phyloP scores from a whole-genome alignment of 1,284 basidiomycete species.

The Lignosus rhinocerotis region DNA sequence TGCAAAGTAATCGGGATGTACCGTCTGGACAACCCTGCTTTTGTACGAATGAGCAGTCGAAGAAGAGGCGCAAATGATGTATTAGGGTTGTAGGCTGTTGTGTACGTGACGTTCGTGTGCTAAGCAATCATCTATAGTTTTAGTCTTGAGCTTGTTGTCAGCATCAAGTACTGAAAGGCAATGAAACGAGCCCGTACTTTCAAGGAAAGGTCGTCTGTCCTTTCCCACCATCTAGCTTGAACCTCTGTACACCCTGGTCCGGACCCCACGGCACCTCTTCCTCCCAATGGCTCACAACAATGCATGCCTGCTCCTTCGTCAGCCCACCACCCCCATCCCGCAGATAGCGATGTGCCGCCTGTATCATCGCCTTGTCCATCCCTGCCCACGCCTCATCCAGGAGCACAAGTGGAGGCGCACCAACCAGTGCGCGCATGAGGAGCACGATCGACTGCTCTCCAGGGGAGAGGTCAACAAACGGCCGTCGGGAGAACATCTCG shows the following conservation, averaged over 20 bases:
- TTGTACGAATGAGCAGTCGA: too few species aligned
- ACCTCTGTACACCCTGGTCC: conserved; percentile 48
- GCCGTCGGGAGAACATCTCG: conserved; percentile 43
- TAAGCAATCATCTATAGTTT: neutral
- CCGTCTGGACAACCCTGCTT: neutral
- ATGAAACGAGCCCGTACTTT: neutral
- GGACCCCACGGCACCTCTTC: conserved; percentile 80
- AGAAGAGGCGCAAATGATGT: too few species aligned
- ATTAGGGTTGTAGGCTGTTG: conserved; percentile 15
- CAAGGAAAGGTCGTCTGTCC: conserved; percentile 27
- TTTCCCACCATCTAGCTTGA: conserved; percentile 39
- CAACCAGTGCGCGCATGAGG: conserved; percentile 83
- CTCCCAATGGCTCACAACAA: conserved; percentile 88
- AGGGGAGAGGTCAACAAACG: conserved; percentile 63
- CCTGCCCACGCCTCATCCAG: conserved; percentile 91
- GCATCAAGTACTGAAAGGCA: neutral
- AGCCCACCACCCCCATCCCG: conserved; percentile 49
- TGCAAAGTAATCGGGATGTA: conserved; percentile 10
- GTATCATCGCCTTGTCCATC: conserved; percentile 81
- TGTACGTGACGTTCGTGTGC: neutral
- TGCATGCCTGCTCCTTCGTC: conserved; percentile 65
- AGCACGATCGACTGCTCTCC: conserved; percentile 81
- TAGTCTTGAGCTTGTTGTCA: too few species aligned
- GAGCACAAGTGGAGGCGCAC: conserved; percentile 67
- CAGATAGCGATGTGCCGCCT: conserved; percentile 62